Evolutionary conservation across 345 rosid genomes (phyloP), one percentile per base, ranked within the genome.

Genomic region (Odontarrhena argentea): DNA sequence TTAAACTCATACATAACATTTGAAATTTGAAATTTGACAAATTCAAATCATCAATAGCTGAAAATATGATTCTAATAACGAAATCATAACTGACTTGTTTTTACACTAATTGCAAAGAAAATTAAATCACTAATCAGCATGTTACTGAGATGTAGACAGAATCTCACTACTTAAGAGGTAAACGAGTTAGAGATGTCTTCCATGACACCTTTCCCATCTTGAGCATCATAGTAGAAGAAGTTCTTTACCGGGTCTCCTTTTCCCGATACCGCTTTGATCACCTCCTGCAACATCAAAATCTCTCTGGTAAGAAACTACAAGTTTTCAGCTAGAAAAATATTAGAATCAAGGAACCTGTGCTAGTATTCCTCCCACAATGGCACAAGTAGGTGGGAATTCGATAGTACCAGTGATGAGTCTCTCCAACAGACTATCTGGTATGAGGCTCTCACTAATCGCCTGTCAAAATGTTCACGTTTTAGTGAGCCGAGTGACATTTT

Each of bases 321-420:
- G 18, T 49, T 58, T 51, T 35, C 2, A 1, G 15, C 32, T 6
- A 38, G 12, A 63, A 40, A 14, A 38, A 63, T 42, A 22, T 7
- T 14, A 3, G n/a, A 13, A 2, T 9, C 65, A 70, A 74, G 22
- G n/a, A 60, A 89, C 97, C 97, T 94, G 99, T 65, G 97, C 99
- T 35, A 91, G 83, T 63, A 84, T 81, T 67, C 99, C 99, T 57
- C 99, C 97, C 2, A 94, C 66, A 69, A 94, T 78, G 38, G 97
- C 97, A 83, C 99, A 94, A 41, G 86, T 92, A 2, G 96, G 89
- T 69, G 97, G 93, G 67, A 83, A 94, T 76, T 91, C 96, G 35
- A 55, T 71, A 22, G 62, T 62, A 56, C 77, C 80, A 3, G 18
- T 48, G 51, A 87, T 75, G 72, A 94, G 80, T 69, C 99, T 88